Percentiles rank a stretch among this genome's conserved stretches.
Conservation (phyloP, 2,329 filamentous ascomycete genomes). For the Alternaria incomplexa region DNA sequence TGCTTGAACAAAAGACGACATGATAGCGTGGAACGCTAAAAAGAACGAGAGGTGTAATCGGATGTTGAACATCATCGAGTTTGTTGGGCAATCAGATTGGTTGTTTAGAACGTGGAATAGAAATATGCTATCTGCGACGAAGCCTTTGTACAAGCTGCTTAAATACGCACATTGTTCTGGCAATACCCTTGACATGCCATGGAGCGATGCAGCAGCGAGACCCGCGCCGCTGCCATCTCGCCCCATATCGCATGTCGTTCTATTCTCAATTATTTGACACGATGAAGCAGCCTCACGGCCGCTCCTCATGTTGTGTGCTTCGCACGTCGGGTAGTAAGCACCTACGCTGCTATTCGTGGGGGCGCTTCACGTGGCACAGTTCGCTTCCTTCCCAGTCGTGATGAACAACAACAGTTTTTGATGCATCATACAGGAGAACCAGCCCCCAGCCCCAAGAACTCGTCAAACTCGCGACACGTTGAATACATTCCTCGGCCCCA, state of each 20-base stretch:
- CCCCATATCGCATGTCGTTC: too few species aligned
- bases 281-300: not conserved
- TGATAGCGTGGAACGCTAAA: not conserved
- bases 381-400: not conserved
- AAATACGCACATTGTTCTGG: too few species aligned
- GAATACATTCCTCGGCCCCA: too few species aligned
- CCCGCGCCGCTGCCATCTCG: too few species aligned
- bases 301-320: not conserved
- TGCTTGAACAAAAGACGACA: not conserved
- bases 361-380: not conserved
- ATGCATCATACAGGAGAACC: not conserved
- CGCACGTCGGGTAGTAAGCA: too few species aligned
- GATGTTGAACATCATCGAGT: not conserved
- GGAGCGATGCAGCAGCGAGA: too few species aligned
- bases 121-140: too few species aligned
- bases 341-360: not conserved
- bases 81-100: not conserved
- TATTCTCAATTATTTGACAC: not conserved
- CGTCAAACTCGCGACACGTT: too few species aligned
- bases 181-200: too few species aligned
- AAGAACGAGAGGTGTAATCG: not conserved
- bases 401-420: not conserved
- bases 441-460: too few species aligned
- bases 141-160: too few species aligned
- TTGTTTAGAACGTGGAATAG: too few species aligned